Evolutionary conservation across 2,329 filamentous ascomycete genomes (phyloP), one percentile per base, ranked within the genome.

Genomic region (Arthrobotrys musiformis): DNA sequence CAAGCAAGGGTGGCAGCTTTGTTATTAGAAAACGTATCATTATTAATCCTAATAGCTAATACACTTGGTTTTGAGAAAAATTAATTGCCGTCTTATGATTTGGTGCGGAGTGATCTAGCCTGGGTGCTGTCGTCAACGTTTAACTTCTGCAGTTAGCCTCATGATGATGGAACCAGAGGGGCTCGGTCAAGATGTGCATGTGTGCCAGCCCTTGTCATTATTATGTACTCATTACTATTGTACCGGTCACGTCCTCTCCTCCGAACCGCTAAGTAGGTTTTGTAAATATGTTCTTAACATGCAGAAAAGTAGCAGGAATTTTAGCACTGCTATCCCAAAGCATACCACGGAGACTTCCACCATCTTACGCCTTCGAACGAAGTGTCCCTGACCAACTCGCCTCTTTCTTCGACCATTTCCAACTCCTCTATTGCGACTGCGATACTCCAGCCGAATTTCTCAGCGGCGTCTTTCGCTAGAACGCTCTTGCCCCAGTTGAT

Each of bases 371-470:
- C 95, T 83, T 97, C 94, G 13, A 98, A 89, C 3, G 93, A 91
- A 81, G 97, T 94, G 83, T 99, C 95, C 56, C 95, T 90, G 83
- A 94, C 98, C 19, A 99, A 83, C 1, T 90, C 89, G 0, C 95
- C 95, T 69, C 88, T 89, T 83, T 98, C 94, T 83, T 99, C 95
- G 0, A 94, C 94, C 94, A 99, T 97, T 82, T 97, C 92, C 11
- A 99, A 86, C 84, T 99, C 95, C 83, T 98, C 95, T 75, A 91
- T 92, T 0, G 95, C 95, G 22, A 99, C 94, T 7, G 95, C 95
- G 6, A 99, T 91, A 82, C 95, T 98, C 95, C 95, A 99, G 4
- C 94, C 93, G 84, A 99, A 99, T 60, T 89, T 87, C 83, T 96
- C 92, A 0, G 95, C 95, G 0, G 90, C 89, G 82, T 98, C 94